phyloP scores from a whole-genome alignment of 2,329 filamentous ascomycete genomes.

The Pseudocercospora musae region DNA sequence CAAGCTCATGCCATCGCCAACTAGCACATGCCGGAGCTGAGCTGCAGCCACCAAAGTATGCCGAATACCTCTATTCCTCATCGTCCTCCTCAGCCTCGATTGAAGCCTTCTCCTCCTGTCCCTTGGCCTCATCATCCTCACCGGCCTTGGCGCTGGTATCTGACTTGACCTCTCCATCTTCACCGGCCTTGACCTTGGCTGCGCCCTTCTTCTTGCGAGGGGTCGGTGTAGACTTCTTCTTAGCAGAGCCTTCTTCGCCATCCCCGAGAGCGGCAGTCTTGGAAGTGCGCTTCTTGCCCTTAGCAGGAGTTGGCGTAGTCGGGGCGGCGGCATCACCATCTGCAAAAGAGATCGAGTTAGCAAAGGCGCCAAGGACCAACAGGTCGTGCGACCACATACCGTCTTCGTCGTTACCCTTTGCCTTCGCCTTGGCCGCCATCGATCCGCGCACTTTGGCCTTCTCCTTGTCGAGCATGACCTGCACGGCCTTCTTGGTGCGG shows the following conservation, averaged over 20 bases:
- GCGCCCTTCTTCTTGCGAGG: slow-evolving; percentile 19
- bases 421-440: slow-evolving; percentile 3
- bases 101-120: background rate
- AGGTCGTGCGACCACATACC: background rate
- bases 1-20: background rate
- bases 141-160: slow-evolving; percentile 11
- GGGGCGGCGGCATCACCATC: slow-evolving; percentile 6
- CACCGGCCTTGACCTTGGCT: slow-evolving; percentile 12
- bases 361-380: background rate
- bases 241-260: slow-evolving; percentile 17
- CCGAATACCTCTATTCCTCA: background rate
- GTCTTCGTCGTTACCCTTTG: background rate
- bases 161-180: slow-evolving; percentile 11
- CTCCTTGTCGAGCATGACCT: slow-evolving; percentile 34
- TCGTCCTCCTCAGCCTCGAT: background rate
- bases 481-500: slow-evolving; percentile 31
- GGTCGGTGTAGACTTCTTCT: slow-evolving; percentile 17
- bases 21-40: background rate
- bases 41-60: slow-evolving; percentile 2
- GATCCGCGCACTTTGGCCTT: slow-evolving; percentile 27
- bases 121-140: slow-evolving; percentile 5
- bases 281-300: slow-evolving; percentile 26
- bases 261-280: slow-evolving; percentile 18
- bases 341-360: background rate
- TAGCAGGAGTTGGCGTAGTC: slow-evolving; percentile 15